Conservation (phyloP, 805 yeast species). For the Ogataea angusta region DNA sequence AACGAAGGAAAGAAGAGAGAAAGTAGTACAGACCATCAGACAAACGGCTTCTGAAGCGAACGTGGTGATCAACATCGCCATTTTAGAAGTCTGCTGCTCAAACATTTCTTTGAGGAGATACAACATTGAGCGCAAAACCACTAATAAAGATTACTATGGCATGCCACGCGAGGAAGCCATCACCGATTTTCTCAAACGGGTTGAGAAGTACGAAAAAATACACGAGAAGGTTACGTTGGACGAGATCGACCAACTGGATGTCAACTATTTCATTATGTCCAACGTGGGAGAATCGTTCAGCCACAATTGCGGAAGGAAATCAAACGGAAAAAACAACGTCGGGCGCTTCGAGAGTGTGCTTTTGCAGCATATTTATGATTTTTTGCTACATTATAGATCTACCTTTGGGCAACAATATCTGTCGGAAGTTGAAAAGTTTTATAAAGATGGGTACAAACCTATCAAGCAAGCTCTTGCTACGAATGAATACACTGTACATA, state of each 20-base stretch:
- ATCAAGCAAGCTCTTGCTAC: conserved; percentile 7
- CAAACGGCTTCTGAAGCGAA: conserved; percentile 47
- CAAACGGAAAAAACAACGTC: conserved; percentile 31
- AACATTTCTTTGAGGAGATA: conserved; percentile 49
- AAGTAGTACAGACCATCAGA: conserved; percentile 51
- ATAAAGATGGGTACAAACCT: conserved; percentile 31
- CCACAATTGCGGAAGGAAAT: conserved; percentile 31
- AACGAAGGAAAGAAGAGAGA: conserved; percentile 54
- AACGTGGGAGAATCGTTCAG: conserved; percentile 36
- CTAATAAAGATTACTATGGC: conserved; percentile 56
- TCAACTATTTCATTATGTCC: conserved; percentile 30
- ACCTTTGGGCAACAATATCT: conserved; percentile 33
- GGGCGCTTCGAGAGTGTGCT: conserved; percentile 22
- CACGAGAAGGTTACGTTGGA: conserved; percentile 37
- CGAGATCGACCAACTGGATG: conserved; percentile 30
- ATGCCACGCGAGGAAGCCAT: conserved; percentile 52
- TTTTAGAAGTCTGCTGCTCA: conserved; percentile 60
- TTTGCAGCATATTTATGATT: conserved; percentile 31
- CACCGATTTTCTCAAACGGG: conserved; percentile 55
- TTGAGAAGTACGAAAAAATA: conserved; percentile 45
- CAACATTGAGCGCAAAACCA: conserved; percentile 64
- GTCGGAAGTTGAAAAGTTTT: conserved; percentile 30
- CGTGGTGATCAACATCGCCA: conserved; percentile 43
- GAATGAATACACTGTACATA: conserved; percentile 5
- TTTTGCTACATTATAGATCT: conserved; percentile 33